Evolutionary conservation across 495 filamentous ascomycete genomes (phyloP).

Genomic region (Tirmania nivea): DNA sequence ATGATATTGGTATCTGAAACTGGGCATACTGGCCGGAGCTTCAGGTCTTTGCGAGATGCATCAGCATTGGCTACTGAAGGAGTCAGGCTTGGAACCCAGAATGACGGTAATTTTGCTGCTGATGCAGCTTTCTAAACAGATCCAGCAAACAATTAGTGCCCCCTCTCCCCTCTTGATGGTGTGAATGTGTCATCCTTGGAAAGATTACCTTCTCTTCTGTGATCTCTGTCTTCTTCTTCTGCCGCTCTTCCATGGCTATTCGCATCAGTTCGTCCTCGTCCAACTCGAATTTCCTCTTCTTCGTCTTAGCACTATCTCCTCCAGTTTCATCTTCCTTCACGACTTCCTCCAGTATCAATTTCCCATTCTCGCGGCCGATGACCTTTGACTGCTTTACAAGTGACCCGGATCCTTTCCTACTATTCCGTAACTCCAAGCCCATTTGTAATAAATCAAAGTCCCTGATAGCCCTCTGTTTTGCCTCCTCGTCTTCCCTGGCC

Average conservation of each 20-base stretch:
- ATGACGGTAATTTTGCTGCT: constrained; percentile 62
- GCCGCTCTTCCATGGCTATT: constrained; percentile 46
- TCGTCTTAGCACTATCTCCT: constrained; percentile 10
- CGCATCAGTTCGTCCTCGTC: constrained; percentile 59
- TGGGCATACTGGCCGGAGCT: constrained; percentile 59
- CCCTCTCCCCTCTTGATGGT: not conserved
- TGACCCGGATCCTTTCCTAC: constrained; percentile 2
- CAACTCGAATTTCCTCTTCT: constrained; percentile 63
- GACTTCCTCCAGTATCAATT: constrained; percentile 23
- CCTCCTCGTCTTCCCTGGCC: constrained; percentile 35
- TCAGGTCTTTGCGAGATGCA: constrained; percentile 35
- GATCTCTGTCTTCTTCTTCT: constrained; percentile 42
- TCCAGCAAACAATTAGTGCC: not conserved
- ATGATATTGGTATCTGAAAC: constrained; percentile 44
- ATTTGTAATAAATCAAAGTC: constrained; percentile 48
- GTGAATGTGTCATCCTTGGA: not conserved
- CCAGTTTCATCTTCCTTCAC: constrained; percentile 4
- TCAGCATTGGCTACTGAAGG: constrained; percentile 36
- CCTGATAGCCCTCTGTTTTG: constrained; percentile 30
- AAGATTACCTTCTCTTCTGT: constrained; percentile 48
- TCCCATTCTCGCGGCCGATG: constrained; percentile 23
- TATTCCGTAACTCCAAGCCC: constrained; percentile 39
- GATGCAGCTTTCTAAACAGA: constrained; percentile 24
- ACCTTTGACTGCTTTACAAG: constrained; percentile 19
- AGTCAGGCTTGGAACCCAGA: constrained; percentile 81